Base-by-base conservation (phyloP, 352 stramenopile species). In the Thraustotheca clavata region DNA sequence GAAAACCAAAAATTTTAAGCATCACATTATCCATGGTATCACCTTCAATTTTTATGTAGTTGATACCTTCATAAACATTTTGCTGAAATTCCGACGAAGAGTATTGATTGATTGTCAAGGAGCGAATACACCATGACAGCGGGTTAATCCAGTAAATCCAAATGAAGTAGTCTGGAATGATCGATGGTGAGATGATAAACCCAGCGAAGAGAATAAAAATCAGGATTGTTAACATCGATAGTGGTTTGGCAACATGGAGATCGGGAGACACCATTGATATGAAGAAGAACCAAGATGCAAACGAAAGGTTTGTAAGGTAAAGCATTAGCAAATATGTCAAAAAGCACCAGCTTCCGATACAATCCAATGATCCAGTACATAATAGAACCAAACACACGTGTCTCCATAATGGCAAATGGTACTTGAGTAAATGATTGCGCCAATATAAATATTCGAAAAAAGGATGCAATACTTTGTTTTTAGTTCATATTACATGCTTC, bases 331-430 rank as follows among this genome's bases (percentile, higher is more conserved):
- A 0, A n/a, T 35, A 52, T 24, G 1, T 1, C 11, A 52, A 0
- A 52, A 52, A 0, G 24, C 24, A 52, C 46, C 46, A 52, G 46
- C 46, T 0, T 52, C 46, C 12, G 1, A 11, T 1, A 29, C 34
- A 86, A 67, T 18, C 77, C 77, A 60, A 79, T 70, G 63, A 83
- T 77, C 46, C 68, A 86, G 50, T 86, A 86, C 8, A 83, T 41
- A 50, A 86, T 66, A 14, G 68, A 78, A 20, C 73, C 74, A 70
- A 86, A 83, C 32, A 79, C 47, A 11, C 79, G 59, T 9, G 73
- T 70, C 69, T 82, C 76, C 34, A 77, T 62, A 1, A 60, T 3
- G 73, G 47, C 26, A 66, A 71, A 65, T 67, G 69, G 18, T 48
- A 63, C 41, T 59, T 43, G n/a, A 29, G 69, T 16, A 29, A 68